Conservation (phyloP, 208 protist species). For the Herpetomonas tarakana region DNA sequence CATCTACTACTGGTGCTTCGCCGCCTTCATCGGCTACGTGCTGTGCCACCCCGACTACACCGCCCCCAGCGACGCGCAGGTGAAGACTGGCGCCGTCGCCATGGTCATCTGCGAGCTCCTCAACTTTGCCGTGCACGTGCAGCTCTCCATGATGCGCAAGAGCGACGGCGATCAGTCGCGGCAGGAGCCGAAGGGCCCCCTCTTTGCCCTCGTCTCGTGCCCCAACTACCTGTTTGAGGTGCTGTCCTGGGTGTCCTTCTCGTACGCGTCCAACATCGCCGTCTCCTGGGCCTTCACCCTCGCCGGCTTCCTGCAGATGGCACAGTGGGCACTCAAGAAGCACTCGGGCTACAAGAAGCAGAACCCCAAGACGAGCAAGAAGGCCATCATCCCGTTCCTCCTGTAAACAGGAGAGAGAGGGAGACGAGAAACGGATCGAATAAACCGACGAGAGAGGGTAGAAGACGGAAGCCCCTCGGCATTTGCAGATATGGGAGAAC, state of each 20-base stretch:
- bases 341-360: conserved; percentile 83
- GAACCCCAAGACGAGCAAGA: conserved; percentile 70
- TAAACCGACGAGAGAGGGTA: no score
- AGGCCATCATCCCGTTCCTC: conserved; percentile 85
- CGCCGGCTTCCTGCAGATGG: conserved; percentile 81
- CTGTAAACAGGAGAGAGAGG: conserved; percentile 36
- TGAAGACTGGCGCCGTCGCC: conserved; percentile 38
- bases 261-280: conserved; percentile 78
- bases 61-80: conserved; percentile 37
- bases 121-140: conserved; percentile 91
- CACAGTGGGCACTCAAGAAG: conserved; percentile 85
- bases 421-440: neutral
- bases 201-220: conserved; percentile 92
- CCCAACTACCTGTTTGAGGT: conserved; percentile 97
- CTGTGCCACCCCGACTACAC: conserved; percentile 88
- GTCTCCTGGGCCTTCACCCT: conserved; percentile 82
- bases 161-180: conserved; percentile 62
- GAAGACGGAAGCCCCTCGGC: no score
- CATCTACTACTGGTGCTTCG: conserved; percentile 95
- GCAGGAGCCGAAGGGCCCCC: conserved; percentile 73
- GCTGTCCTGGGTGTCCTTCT: conserved; percentile 92
- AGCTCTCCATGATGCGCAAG: conserved; percentile 86
- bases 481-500: no score
- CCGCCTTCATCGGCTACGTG: conserved; percentile 87
- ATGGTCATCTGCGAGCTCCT: conserved; percentile 83